These are phyloP conservation scores for Achaetomiella virescens DNA, from an alignment of 495 filamentous ascomycete species.

Conservation along the genomic window DNA sequence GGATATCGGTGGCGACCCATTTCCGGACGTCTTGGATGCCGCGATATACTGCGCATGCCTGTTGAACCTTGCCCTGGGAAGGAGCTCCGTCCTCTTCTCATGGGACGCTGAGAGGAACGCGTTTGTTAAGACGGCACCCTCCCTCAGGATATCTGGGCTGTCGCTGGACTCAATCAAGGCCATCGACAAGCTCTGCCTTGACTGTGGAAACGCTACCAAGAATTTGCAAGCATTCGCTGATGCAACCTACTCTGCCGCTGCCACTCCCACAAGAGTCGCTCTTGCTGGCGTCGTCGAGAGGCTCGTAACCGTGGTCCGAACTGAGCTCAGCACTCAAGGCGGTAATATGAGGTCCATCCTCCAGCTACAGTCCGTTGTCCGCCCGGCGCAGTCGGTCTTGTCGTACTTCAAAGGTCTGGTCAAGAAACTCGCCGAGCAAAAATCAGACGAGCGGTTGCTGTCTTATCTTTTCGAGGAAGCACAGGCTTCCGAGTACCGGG, in stretches of 20 bases:
- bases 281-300: constrained; percentile 54
- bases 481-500: constrained; percentile 56
- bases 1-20: constrained; percentile 6
- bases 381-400: constrained; percentile 57
- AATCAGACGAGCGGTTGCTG: constrained; percentile 62
- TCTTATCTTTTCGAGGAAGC: constrained; percentile 60
- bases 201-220: constrained; percentile 53
- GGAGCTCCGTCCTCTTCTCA: constrained; percentile 71
- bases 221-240: constrained; percentile 50
- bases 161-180: constrained; percentile 52
- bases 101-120: constrained; percentile 52
- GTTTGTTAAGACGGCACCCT: constrained; percentile 52
- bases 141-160: constrained; percentile 62
- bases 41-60: constrained; percentile 56
- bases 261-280: constrained; percentile 51
- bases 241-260: constrained; percentile 32
- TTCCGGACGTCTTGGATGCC: constrained; percentile 33
- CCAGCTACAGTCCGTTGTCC: constrained; percentile 62
- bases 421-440: constrained; percentile 43
- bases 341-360: constrained; percentile 49
- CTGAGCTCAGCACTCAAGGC: constrained; percentile 44
- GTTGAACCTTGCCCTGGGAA: constrained; percentile 67
- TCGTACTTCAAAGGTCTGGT: constrained; percentile 56
- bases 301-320: constrained; percentile 50
- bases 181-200: constrained; percentile 51